Base-by-base conservation (phyloP, 768 basidiomycete genomes). In the Pholiota molesta region DNA sequence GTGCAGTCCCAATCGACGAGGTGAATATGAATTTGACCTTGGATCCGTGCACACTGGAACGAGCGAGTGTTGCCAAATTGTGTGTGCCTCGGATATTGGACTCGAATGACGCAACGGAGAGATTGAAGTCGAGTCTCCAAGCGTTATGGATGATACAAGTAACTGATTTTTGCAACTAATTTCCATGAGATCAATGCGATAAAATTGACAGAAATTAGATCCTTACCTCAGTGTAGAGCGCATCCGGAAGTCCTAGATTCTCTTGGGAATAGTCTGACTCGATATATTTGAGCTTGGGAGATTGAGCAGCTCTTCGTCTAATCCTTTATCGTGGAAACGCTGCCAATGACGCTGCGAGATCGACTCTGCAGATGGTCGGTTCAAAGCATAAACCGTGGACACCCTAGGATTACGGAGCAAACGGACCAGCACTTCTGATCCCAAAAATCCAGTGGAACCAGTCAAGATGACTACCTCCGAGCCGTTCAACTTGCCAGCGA, bases 101-200 rank as follows among this genome's bases (percentile, higher is more conserved):
- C 52, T 81, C 81, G 47, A 81, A 79, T 0, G 80, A 79, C 1
- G 75, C 69, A 8, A 83, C 64, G 0, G 74, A 60, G 28, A 77
- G 42, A 55, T 81, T 83, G 65, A 82, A 81, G 52, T 83, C 76
- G 13, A 83, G 69, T 19, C 69, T 69, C 81, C 81, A 82, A 2
- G 47, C 47, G 23, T 23, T 49, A 49, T 49, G 47, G 47, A 81
- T 71, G 55, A 82, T 74, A 13, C 59, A 55, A 0, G 73, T 79
- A 2, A 76, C 67, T 3, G 66, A 67, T 49, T 49, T 28, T 49
- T 49, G 47, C 11, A 49, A 49, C 47, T 49, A 21, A 19, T n/a
- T 23, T 26, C 23, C 2, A 26, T 49, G 6, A 49, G 19, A 26
- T 9, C 3, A 9, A 5, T 6, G 19, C 9, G 10, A 6, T 10